Evolutionary conservation across 2,329 filamentous ascomycete genomes (phyloP).

Genomic region (Talaromyces sp.): DNA sequence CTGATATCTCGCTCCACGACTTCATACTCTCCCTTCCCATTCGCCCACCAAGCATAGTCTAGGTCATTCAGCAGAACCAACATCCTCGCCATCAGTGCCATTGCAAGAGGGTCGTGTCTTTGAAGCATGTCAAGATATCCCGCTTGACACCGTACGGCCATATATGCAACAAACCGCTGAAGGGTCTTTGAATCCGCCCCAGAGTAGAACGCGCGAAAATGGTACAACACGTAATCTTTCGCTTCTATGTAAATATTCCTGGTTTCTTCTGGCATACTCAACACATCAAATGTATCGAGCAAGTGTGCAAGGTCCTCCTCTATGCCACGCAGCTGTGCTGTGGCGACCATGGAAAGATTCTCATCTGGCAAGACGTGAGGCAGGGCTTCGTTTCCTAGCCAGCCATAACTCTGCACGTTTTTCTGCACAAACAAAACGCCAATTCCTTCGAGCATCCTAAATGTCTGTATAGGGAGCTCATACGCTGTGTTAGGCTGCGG

Average conservation of each 20-base stretch:
- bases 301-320: not conserved
- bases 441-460: not conserved
- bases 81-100: not conserved
- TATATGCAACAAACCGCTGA: not conserved
- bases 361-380: not conserved
- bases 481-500: not conserved
- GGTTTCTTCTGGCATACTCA: not conserved
- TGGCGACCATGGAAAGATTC: not conserved
- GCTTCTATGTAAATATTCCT: not conserved
- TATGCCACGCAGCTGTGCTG: not conserved
- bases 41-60: conserved; percentile 2
- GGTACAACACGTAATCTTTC: not conserved
- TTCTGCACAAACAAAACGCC: not conserved
- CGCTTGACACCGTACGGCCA: not conserved
- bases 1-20: conserved; percentile 2
- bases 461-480: not conserved
- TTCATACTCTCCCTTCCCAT: conserved; percentile 1
- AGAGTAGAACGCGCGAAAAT: not conserved
- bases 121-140: not conserved
- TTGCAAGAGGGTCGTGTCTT: not conserved
- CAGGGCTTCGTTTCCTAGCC: not conserved
- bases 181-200: not conserved
- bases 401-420: not conserved
- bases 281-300: not conserved
- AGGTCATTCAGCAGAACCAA: not conserved